These are phyloP conservation scores for Fistulifera solaris DNA, from an alignment of 108 stramenopile genomes.

Conservation along the genomic window DNA sequence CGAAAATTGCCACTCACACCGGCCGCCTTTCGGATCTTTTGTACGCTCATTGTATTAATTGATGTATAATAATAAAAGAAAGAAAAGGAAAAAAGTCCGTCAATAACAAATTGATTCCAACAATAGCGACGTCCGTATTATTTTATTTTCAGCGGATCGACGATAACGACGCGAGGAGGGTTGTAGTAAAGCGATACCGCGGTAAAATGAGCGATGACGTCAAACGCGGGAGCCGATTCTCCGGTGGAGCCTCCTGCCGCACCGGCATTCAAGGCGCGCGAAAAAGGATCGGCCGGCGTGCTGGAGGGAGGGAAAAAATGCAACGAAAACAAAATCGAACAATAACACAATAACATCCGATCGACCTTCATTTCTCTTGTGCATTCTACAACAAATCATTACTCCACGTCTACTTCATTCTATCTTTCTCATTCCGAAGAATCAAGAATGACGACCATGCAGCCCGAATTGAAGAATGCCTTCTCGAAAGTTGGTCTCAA, in stretches of 20 bases:
- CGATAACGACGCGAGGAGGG: too few species aligned
- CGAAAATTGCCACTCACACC: slow-evolving; percentile 31
- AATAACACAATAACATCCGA: background rate
- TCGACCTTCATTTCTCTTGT: background rate
- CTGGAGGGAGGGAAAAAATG: background rate
- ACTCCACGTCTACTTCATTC: background rate
- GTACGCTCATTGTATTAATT: slow-evolving; percentile 13
- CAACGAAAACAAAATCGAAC: background rate
- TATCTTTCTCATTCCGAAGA: too few species aligned
- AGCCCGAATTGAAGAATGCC: background rate
- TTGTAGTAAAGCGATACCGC: too few species aligned
- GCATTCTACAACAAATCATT: background rate
- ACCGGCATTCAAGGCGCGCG: too few species aligned
- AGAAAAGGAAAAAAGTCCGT: too few species aligned
- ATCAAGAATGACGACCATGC: background rate
- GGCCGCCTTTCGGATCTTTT: slow-evolving; percentile 51
- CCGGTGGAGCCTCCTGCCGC: too few species aligned
- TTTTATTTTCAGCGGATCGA: too few species aligned
- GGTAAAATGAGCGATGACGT: too few species aligned
- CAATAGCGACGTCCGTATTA: too few species aligned
- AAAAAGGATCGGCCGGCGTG: background rate
- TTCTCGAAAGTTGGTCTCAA: background rate
- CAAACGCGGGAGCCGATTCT: too few species aligned
- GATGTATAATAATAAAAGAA: too few species aligned
- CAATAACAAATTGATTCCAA: too few species aligned